phyloP scores from a whole-genome alignment of 768 basidiomycete genomes.

The Candolleomyces aberdarensis region DNA sequence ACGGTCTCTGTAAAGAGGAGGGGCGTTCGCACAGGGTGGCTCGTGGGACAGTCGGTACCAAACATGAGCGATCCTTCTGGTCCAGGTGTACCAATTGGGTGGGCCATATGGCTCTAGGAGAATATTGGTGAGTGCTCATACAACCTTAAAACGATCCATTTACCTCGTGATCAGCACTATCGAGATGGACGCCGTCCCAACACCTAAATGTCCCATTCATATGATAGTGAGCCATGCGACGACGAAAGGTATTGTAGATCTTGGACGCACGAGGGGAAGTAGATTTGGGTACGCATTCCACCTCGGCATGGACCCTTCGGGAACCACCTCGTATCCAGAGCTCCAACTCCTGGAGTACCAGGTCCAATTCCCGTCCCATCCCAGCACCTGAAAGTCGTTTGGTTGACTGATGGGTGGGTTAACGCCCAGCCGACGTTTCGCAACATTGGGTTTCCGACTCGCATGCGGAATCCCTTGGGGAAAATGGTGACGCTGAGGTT shows the following conservation, averaged over 20 bases:
- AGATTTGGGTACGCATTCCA: conserved; percentile 7
- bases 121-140: background rate
- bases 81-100: conserved; percentile 2
- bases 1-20: conserved; percentile 13
- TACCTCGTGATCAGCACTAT: conserved; percentile 7
- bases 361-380: conserved; percentile 9
- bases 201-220: background rate
- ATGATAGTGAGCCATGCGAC: too few species aligned
- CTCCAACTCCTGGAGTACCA: conserved; percentile 7
- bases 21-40: conserved; percentile 12
- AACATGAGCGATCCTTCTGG: conserved; percentile 3
- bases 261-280: conserved; percentile 8
- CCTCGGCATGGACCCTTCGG: conserved; percentile 1
- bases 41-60: conserved; percentile 8
- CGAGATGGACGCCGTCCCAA: conserved; percentile 10
- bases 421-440: background rate
- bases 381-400: conserved; percentile 11
- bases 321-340: conserved; percentile 4
- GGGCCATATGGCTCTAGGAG: conserved; percentile 6
- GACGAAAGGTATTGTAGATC: too few species aligned
- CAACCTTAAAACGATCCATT: background rate
- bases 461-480: conserved; percentile 9
- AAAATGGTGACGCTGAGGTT: conserved; percentile 4
- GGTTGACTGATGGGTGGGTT: conserved; percentile 2
- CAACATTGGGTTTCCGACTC: conserved; percentile 4